phyloP scores from a whole-genome alignment of 805 yeast genomes.

The Geotrichum ghanense region DNA sequence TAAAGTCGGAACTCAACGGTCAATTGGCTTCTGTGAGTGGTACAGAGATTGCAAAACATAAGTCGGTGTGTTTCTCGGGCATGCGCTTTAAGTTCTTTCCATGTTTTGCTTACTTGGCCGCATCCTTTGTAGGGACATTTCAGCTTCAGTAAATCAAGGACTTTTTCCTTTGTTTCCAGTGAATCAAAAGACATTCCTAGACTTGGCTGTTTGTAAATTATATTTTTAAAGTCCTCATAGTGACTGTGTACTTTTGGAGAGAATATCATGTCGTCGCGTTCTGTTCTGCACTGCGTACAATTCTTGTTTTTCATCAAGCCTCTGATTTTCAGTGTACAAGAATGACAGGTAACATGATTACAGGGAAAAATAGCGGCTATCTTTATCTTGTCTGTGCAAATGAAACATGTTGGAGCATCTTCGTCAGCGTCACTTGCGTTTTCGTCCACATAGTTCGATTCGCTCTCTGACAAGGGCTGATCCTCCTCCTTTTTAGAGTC shows the following conservation, averaged over 20 bases:
- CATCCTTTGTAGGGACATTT: constrained; percentile 43
- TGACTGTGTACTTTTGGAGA: constrained; percentile 33
- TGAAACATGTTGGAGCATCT: constrained; percentile 45
- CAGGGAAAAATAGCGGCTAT: constrained; percentile 70
- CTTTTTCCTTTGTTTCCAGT: constrained; percentile 33
- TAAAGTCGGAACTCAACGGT: constrained; percentile 56
- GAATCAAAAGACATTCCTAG: constrained; percentile 53
- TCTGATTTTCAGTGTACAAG: constrained; percentile 72
- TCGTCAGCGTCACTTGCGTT: neutral
- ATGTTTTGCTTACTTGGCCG: constrained; percentile 32
- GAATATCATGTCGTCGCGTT: constrained; percentile 39
- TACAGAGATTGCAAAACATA: constrained; percentile 65
- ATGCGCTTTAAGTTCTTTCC: constrained; percentile 56
- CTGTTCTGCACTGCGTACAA: constrained; percentile 76
- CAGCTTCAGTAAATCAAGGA: constrained; percentile 41
- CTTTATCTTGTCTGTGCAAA: constrained; percentile 68
- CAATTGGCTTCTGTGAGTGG: constrained; percentile 65
- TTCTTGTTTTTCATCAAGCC: constrained; percentile 61
- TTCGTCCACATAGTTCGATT: neutral
- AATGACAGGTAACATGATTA: constrained; percentile 73
- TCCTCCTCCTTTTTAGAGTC: neutral
- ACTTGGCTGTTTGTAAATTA: constrained; percentile 31
- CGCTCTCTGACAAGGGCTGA: neutral
- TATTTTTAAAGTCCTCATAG: constrained; percentile 28
- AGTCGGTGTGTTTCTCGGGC: constrained; percentile 48